Evolutionary conservation across 768 basidiomycete genomes (phyloP).

Genomic region (Coprinellus micaceus): DNA sequence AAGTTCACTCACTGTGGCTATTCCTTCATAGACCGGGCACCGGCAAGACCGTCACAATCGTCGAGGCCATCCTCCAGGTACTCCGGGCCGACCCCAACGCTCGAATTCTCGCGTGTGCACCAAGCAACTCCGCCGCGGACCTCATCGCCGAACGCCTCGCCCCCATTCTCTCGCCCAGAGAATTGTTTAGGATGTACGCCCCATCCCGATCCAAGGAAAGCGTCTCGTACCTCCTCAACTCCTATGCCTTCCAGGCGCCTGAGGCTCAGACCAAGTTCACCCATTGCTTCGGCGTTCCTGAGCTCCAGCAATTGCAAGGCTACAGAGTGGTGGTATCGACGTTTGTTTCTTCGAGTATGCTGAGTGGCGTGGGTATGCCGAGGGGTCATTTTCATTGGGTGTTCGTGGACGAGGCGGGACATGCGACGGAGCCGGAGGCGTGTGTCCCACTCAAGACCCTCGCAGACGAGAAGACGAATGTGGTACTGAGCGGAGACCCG

Average conservation of each 20-base stretch:
- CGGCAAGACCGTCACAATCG: slow-evolving; percentile 62
- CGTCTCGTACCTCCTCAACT: slow-evolving; percentile 40
- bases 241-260: slow-evolving; percentile 30
- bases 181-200: slow-evolving; percentile 57
- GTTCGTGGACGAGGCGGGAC: slow-evolving; percentile 65
- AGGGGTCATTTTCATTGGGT: slow-evolving; percentile 56
- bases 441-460: slow-evolving; percentile 62
- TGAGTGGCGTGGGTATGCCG: slow-evolving; percentile 51
- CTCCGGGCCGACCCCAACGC: slow-evolving; percentile 34
- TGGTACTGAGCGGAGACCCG: slow-evolving; percentile 66
- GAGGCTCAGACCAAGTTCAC: slow-evolving; percentile 23
- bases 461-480: slow-evolving; percentile 48
- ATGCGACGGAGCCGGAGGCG: slow-evolving; percentile 66
- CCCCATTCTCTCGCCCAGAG: slow-evolving; percentile 46
- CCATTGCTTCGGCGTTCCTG: slow-evolving; percentile 35
- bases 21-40: slow-evolving; percentile 48
- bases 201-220: slow-evolving; percentile 42
- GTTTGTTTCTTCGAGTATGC: slow-evolving; percentile 58
- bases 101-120: slow-evolving; percentile 57
- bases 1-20: background rate
- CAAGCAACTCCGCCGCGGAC: slow-evolving; percentile 65
- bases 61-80: slow-evolving; percentile 59
- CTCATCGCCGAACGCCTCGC: slow-evolving; percentile 58
- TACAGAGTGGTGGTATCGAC: slow-evolving; percentile 60
- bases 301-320: slow-evolving; percentile 30